Base-by-base conservation (phyloP, 2,329 filamentous ascomycete species). In the Neonectria coccinea region DNA sequence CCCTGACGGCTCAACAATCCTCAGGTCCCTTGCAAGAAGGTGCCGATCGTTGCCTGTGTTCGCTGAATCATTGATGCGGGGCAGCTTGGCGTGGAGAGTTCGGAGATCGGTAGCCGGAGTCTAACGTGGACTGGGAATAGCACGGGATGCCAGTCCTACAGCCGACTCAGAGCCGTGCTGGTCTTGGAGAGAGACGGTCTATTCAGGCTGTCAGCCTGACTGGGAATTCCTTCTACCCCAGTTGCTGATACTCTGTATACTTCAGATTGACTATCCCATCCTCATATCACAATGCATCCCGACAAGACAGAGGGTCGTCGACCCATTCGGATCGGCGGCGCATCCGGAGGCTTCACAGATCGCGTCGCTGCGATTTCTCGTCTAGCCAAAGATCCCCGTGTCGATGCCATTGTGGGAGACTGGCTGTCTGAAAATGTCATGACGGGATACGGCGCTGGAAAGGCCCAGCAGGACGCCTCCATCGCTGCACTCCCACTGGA, bases 361-460 rank as follows among this genome's bases (percentile, higher is more conserved):
- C 69, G 70, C 73, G 78, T 73, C 74, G 79, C 57, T 53, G 71
- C 74, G 61, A 75, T 75, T 18, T 52, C 47, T 41, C 63, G 66
- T 16, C 64, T 75, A 0, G 73, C 73, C 6, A 63, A 52, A 10
- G 67, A 74, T 48, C 61, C 63, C n/a, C 7, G 31, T 7, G 44
- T 67, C 44, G 61, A 64, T 50, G 65, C 61, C 2, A 65, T 65
- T 47, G 63, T 65, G 53, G 63, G 63, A 27, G 59, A 78, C 62
- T 78, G 75, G 68, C 70, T 78, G 27, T 76, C 75, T 18, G 77
- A 78, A 59, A 80, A 80, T 57, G 86, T 85, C 67, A 84, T 86
- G 80, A 81, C 83, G 56, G 75, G 53, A 33, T 55, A 67, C 56
- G 63, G 67, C 41, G 79, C 72, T 52, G 65, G 68, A 47, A 71